Percentiles rank a stretch among this genome's conserved stretches.
These are phyloP conservation scores for Cladosporium sp. DNA, from an alignment of 2,329 filamentous ascomycete species.

Conservation along the genomic window DNA sequence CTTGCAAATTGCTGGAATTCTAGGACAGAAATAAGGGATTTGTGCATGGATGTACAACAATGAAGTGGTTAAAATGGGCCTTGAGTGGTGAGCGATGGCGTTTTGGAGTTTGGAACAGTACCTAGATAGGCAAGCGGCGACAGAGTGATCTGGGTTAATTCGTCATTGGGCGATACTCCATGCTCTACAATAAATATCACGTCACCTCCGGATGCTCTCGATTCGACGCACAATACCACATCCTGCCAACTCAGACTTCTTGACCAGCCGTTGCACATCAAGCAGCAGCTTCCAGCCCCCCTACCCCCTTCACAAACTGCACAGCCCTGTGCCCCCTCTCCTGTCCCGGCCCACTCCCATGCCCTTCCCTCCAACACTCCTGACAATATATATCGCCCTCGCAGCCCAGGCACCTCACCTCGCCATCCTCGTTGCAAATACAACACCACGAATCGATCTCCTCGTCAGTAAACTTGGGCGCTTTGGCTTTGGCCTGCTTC, in stretches of 20 bases:
- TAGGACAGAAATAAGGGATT: slow-evolving; percentile 12
- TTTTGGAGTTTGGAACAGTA: slow-evolving; percentile 3
- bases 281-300: neutral
- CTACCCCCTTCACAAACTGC: slow-evolving; percentile 17
- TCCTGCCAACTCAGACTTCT: neutral
- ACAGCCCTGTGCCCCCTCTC: slow-evolving; percentile 66
- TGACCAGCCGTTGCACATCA: neutral
- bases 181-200: too few species aligned
- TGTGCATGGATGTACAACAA: neutral
- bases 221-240: too few species aligned
- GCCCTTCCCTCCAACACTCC: slow-evolving; percentile 77
- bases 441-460: slow-evolving; percentile 75
- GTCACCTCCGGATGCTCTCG: too few species aligned
- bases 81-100: slow-evolving; percentile 1
- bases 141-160: too few species aligned
- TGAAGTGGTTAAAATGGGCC: neutral
- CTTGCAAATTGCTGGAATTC: slow-evolving; percentile 57
- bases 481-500: slow-evolving; percentile 29
- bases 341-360: slow-evolving; percentile 66
- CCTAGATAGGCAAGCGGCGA: too few species aligned
- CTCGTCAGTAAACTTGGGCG: slow-evolving; percentile 56
- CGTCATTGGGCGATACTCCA: too few species aligned
- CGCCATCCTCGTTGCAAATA: slow-evolving; percentile 76
- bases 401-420: slow-evolving; percentile 68
- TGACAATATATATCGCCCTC: slow-evolving; percentile 68